Evolutionary conservation across 345 rosid species (phyloP), one percentile per base, ranked within the genome.

Genomic region (Aquilaria yunnanensis): DNA sequence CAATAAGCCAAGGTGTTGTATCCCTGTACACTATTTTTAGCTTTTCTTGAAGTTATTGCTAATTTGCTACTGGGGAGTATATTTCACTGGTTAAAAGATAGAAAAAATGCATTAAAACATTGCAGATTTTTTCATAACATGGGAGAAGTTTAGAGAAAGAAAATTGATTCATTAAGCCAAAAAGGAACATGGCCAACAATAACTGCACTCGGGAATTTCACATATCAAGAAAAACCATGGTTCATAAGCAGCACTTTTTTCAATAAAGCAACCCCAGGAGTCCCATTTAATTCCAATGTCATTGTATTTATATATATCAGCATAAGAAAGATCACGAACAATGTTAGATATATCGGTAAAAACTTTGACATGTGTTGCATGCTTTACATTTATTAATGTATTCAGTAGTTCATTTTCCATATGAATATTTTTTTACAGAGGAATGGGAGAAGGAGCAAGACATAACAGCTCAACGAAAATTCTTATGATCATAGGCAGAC

Each of bases 291-390:
- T 57, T 49, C 96, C 93, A 69, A 90, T 92, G 54, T 94, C 91
- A 52, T 78, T 78, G 64, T 85, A 86, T 60, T 70, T 58, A 72
- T 94, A 94, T 66, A 96, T 80, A 70, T 94, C 96, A 68, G 99
- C 95, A 74, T 94, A 94, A 65, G 96, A 79, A 70, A 94, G 99
- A 74, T 94, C 99, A 45, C 96, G 97, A 23, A 86, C 81, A 74
- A 88, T 6, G 6, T 6, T 6, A 6, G 41, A 34, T 3, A 6
- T 34, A 34, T 6, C 6, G 5, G 41, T 34, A 34, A 16, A 16
- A 34, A 37, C 43, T 37, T 37, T 2, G 6, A 37, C 5, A 37
- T 37, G 43, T 37, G 8, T 4, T 8, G 3, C 8, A 37, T 37
- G 43, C 16, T 37, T 37, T 37, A 4, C 43, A 37, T 37, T 37